Evolutionary conservation across 352 stramenopile genomes (phyloP).

Genomic region (Globisporangium okanoganense): DNA sequence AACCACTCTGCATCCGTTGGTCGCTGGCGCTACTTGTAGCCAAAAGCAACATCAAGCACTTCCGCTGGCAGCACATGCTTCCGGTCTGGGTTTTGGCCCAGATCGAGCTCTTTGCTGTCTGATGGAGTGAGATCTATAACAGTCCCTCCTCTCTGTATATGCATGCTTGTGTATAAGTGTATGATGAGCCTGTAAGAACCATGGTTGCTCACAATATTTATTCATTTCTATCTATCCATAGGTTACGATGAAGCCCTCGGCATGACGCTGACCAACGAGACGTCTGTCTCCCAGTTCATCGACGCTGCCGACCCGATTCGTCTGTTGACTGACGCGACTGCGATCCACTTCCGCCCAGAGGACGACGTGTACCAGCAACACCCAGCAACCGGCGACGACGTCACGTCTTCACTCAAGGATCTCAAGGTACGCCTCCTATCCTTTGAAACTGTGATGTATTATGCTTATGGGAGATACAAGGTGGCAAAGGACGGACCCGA

Average conservation of each 20-base stretch:
- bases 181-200: not conserved
- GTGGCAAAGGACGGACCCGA: not conserved
- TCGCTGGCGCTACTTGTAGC: constrained; percentile 87
- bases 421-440: constrained; percentile 80
- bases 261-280: constrained; percentile 80
- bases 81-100: constrained; percentile 16
- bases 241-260: constrained; percentile 92
- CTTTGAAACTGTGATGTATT: not conserved
- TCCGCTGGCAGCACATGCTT: constrained; percentile 45
- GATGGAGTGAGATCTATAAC: constrained; percentile 83
- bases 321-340: constrained; percentile 93
- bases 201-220: constrained; percentile 6
- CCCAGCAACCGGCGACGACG: constrained; percentile 74
- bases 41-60: constrained; percentile 88
- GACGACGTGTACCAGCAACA: constrained; percentile 84
- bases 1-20: constrained; percentile 62
- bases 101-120: constrained; percentile 40
- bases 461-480: not conserved
- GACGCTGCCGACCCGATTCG: constrained; percentile 92
- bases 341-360: constrained; percentile 88
- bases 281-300: constrained; percentile 85
- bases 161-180: constrained; percentile 10
- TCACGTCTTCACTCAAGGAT: constrained; percentile 78
- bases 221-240: constrained; percentile 17
- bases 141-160: constrained; percentile 27